Evolutionary conservation across 129 eudicot species (phyloP).

Genomic region (Glebionis coronaria): DNA sequence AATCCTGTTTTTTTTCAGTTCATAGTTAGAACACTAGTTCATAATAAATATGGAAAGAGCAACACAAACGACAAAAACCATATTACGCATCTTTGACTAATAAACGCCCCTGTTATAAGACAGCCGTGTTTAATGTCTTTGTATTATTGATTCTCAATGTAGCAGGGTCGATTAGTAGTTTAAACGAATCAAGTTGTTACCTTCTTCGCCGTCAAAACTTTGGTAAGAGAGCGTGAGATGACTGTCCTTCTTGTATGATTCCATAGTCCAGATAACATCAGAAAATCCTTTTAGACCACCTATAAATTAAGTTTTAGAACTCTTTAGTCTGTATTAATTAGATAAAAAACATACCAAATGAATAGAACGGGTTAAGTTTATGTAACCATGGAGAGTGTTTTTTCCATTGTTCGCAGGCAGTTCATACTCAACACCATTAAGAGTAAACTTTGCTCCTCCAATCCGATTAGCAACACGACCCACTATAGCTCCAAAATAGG

Average conservation of each 20-base stretch:
- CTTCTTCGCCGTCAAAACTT: slow-evolving; percentile 58
- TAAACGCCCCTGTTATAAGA: no score
- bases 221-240: slow-evolving; percentile 47
- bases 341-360: not conserved
- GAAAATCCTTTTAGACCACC: slow-evolving; percentile 63
- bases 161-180: no score
- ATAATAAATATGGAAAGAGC: no score
- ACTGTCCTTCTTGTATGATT: slow-evolving; percentile 23
- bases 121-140: no score
- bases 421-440: slow-evolving; percentile 46
- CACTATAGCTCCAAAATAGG: slow-evolving; percentile 65
- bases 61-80: no score
- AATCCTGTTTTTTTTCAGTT: slow-evolving; percentile 37
- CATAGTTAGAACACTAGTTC: not conserved
- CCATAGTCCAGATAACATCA: slow-evolving; percentile 54
- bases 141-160: no score
- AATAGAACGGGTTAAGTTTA: not conserved
- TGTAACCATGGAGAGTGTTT: slow-evolving; percentile 66
- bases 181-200: slow-evolving; percentile 21
- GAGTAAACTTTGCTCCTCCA: slow-evolving; percentile 53
- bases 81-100: no score
- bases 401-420: slow-evolving; percentile 53
- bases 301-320: slow-evolving; percentile 12
- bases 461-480: slow-evolving; percentile 78
- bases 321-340: not conserved